phyloP scores from a whole-genome alignment of 176 grass and related monocot species.

The Oropetium thomaeum region DNA sequence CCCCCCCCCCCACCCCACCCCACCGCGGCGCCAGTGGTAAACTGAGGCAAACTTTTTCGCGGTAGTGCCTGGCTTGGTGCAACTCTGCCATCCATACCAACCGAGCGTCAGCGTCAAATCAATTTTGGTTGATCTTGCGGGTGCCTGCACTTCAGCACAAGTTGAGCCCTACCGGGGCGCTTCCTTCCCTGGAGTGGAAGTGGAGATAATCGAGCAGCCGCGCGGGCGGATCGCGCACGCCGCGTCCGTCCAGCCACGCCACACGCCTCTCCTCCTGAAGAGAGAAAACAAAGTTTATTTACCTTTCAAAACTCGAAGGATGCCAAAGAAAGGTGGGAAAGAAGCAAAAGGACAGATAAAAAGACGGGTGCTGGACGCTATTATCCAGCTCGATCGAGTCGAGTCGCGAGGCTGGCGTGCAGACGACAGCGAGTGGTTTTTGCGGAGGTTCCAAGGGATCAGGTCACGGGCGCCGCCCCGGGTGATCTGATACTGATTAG shows the following conservation, averaged over 20 bases:
- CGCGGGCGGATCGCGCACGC: too few species aligned
- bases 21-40: background rate
- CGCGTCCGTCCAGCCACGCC: background rate
- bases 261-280: too few species aligned
- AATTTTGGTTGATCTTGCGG: background rate
- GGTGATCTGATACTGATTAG: background rate
- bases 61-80: conserved; percentile 17
- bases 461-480: too few species aligned
- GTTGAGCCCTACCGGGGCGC: too few species aligned
- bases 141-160: background rate
- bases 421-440: conserved; percentile 32
- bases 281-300: too few species aligned
- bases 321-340: conserved; percentile 19
- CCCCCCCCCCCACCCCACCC: too few species aligned
- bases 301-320: background rate
- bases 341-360: background rate
- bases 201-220: too few species aligned
- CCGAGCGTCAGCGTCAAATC: background rate
- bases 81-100: background rate
- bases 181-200: too few species aligned
- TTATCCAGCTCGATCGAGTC: background rate
- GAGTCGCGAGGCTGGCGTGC: too few species aligned
- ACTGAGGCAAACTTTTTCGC: background rate
- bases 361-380: background rate
- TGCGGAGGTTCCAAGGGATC: conserved; percentile 53